Base-by-base conservation (phyloP, 2,329 filamentous ascomycete genomes). In the Bertia moriformis region DNA sequence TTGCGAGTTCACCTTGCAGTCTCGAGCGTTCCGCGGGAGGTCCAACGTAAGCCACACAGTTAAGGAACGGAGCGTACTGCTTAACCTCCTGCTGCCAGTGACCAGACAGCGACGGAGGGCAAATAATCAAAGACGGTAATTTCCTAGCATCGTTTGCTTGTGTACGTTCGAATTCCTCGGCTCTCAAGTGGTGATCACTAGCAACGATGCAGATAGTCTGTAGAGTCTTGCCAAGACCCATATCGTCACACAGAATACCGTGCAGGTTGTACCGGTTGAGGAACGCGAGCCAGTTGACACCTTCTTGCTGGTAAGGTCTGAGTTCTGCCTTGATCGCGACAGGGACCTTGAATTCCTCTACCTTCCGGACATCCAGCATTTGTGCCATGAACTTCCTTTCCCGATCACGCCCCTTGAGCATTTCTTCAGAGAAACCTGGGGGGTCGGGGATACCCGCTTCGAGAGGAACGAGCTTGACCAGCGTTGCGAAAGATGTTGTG, bases 31-130 rank as follows among this genome's bases (percentile, higher is more conserved):
- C 86, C 1, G 71, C 66, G 0, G 91, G 88, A 2, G 87, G 81
- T 1, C 91, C 91, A 41, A 96, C 88, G 51, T 96, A 98, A 2
- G 89, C 83, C 4, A 87, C 79, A 27, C 87, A 86, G 19, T 73
- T 81, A 33, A 98, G 69, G 71, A 98, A 98, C 0, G 91, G 91
- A 2, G 93, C 89, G 51, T 95, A 98, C 38, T 87, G 81, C 53
- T 84, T 86, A 50, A 98, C 88, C 56, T 98, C 91, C 55, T 98
- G 91, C 57, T 95, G 88, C 91, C 91, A 98, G 60, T 98, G 91
- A 5, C 93, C 91, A 14, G 91, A 95, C 18, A 98, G 69, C 0
- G 91, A 96, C 1, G 91, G 91, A 4, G 91, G 93, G 51, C 91
- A 98, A 38, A 98, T 83, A 44, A 98, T 95, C 40, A 98, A 70